These are phyloP conservation scores for Wickerhamiella azyma DNA, from an alignment of 805 yeast genomes.

Conservation along the genomic window DNA sequence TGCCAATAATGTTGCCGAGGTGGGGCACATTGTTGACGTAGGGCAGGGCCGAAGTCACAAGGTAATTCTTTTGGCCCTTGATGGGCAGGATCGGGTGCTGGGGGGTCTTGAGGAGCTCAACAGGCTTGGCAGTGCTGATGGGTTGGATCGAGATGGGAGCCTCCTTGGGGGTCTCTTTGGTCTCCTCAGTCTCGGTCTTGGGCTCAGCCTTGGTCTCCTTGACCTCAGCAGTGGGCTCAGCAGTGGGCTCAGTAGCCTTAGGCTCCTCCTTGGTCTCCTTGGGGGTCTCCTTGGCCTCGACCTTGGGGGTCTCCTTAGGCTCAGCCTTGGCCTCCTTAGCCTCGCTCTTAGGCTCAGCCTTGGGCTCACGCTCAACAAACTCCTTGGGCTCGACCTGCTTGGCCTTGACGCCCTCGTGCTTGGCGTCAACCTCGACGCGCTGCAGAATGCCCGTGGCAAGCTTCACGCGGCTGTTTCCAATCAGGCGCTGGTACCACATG, in stretches of 20 bases:
- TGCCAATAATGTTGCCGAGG: slow-evolving; percentile 91
- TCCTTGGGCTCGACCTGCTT: slow-evolving; percentile 10
- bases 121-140: not conserved
- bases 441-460: slow-evolving; percentile 17
- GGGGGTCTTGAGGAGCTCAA: not conserved
- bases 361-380: not conserved
- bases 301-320: slow-evolving; percentile 6
- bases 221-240: slow-evolving; percentile 3
- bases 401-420: not conserved
- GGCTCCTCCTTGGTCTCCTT: not conserved
- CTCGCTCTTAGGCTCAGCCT: not conserved
- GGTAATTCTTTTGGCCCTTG: slow-evolving; percentile 58
- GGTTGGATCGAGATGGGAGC: not conserved
- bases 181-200: not conserved
- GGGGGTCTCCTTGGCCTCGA: slow-evolving; percentile 9
- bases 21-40: slow-evolving; percentile 98
- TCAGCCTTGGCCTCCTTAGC: slow-evolving; percentile 10
- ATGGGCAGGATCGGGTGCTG: slow-evolving; percentile 45
- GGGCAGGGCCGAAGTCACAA: slow-evolving; percentile 93
- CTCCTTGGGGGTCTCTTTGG: not conserved
- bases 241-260: not conserved
- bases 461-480: slow-evolving; percentile 20
- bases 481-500: slow-evolving; percentile 25
- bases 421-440: not conserved
- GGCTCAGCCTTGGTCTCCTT: slow-evolving; percentile 34